Evolutionary conservation across 2,329 filamentous ascomycete species (phyloP).

Genomic region (Rasamsonia emersonii): DNA sequence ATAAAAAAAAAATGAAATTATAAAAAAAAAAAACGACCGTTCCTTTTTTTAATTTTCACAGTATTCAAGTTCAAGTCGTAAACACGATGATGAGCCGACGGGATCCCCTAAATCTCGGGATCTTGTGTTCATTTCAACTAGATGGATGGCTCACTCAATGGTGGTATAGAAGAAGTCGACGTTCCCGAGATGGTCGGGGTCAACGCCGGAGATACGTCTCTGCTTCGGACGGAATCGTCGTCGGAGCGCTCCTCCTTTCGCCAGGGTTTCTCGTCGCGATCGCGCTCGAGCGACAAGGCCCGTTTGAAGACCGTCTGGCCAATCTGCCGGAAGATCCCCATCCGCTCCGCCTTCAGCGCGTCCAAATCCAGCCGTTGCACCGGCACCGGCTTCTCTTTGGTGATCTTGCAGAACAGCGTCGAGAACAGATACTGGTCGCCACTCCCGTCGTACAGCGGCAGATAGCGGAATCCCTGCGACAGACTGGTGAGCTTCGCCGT

Average conservation of each 20-base stretch:
- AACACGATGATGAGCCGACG: constrained; percentile 3
- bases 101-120: constrained; percentile 1
- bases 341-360: constrained; percentile 31
- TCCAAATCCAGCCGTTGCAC: constrained; percentile 31
- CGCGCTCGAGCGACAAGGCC: constrained; percentile 31
- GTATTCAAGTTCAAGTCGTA: constrained; percentile 2
- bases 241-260: constrained; percentile 20
- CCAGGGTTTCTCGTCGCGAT: constrained; percentile 22
- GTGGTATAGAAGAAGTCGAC: constrained; percentile 25
- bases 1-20: constrained; percentile 8
- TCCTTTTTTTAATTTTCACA: constrained; percentile 10
- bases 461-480: constrained; percentile 83
- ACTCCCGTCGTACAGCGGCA: constrained; percentile 78
- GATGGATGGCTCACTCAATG: constrained; percentile 8
- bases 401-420: constrained; percentile 83
- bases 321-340: constrained; percentile 34
- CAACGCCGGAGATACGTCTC: constrained; percentile 24
- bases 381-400: constrained; percentile 47
- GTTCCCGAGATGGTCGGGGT: constrained; percentile 28
- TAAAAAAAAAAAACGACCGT: constrained; percentile 13
- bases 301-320: constrained; percentile 39
- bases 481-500: constrained; percentile 86
- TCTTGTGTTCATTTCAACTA: constrained; percentile 1
- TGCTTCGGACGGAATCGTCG: constrained; percentile 15
- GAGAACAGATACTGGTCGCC: constrained; percentile 94